Percentiles rank a stretch among this genome's conserved stretches.
These are phyloP conservation scores for Chromera velia DNA, from an alignment of 73 alveolate species.

Conservation along the genomic window DNA sequence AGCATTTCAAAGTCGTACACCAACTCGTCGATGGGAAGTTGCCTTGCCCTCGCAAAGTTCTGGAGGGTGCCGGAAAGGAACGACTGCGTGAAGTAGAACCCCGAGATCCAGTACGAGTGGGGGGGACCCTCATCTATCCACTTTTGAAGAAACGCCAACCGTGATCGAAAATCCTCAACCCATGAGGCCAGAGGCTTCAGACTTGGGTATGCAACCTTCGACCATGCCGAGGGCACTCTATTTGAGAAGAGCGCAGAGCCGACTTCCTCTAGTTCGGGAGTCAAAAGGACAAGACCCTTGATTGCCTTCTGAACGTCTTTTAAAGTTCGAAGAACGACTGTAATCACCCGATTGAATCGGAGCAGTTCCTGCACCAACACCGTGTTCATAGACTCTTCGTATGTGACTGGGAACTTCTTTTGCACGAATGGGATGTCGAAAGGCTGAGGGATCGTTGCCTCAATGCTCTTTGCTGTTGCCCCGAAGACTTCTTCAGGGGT, in stretches of 20 bases:
- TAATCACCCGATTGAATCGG: conserved; percentile 84
- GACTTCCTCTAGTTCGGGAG: conserved; percentile 93
- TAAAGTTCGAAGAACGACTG: conserved; percentile 68
- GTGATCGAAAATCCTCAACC: conserved; percentile 89
- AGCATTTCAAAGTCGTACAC: background rate
- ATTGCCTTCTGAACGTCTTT: conserved; percentile 75
- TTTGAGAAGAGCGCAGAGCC: conserved; percentile 79
- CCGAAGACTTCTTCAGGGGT: conserved; percentile 84
- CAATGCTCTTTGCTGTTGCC: conserved; percentile 71
- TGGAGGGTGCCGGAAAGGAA: conserved; percentile 97
- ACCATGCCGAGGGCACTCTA: conserved; percentile 92
- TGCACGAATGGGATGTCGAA: conserved; percentile 89
- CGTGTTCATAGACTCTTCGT: conserved; percentile 97
- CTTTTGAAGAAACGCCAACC: conserved; percentile 89
- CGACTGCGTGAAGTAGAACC: conserved; percentile 96
- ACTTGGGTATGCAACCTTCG: conserved; percentile 87
- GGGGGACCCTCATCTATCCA: conserved; percentile 95
- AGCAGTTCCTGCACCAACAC: conserved; percentile 93
- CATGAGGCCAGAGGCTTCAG: conserved; percentile 98
- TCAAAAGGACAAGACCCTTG: conserved; percentile 76
- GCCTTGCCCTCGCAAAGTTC: conserved; percentile 84
- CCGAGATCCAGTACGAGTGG: conserved; percentile 85
- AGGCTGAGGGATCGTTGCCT: conserved; percentile 81
- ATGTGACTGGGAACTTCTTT: conserved; percentile 87
- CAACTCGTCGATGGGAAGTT: background rate